Evolutionary conservation across 352 stramenopile genomes (phyloP).

Genomic region (Phytophthora macrochlamydospora): DNA sequence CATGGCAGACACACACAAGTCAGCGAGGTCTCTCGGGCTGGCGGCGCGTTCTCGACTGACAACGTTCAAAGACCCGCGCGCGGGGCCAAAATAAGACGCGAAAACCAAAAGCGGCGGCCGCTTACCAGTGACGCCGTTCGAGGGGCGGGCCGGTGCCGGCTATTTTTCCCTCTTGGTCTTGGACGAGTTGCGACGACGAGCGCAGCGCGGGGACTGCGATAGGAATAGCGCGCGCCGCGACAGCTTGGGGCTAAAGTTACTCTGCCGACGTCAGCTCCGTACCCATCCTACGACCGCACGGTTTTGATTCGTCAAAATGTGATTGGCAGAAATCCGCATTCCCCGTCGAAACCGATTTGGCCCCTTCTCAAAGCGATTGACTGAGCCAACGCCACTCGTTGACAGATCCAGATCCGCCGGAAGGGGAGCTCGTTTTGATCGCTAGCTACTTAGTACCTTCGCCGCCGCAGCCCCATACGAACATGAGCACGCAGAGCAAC

Average conservation of each 20-base stretch:
- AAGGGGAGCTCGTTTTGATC: background rate
- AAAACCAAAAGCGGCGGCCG: slow-evolving; percentile 8
- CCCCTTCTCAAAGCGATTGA: too few relatives aligned
- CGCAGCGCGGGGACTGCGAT: slow-evolving; percentile 2
- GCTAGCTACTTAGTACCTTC: background rate
- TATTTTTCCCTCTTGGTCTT: slow-evolving; percentile 33
- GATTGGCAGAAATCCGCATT: background rate
- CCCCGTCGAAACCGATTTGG: too few relatives aligned
- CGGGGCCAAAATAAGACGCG: slow-evolving; percentile 23
- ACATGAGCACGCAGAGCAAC: slow-evolving; percentile 41
- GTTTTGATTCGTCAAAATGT: slow-evolving; percentile 5
- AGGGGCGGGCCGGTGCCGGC: slow-evolving; percentile 31
- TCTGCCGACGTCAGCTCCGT: background rate
- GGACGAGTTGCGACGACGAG: slow-evolving; percentile 8
- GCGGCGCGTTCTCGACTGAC: slow-evolving; percentile 25
- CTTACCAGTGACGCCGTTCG: slow-evolving; percentile 38
- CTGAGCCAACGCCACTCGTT: slow-evolving; percentile 1
- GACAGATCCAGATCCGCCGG: slow-evolving; percentile 1
- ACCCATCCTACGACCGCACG: background rate
- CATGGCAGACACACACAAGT: slow-evolving; percentile 36
- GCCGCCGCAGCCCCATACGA: background rate
- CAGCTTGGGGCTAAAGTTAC: background rate
- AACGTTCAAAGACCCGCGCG: slow-evolving; percentile 1
- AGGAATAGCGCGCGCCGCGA: slow-evolving; percentile 2
- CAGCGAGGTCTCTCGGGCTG: background rate